Evolutionary conservation across 139 green algal species (phyloP).

Genomic region (Marvania coccoides): DNA sequence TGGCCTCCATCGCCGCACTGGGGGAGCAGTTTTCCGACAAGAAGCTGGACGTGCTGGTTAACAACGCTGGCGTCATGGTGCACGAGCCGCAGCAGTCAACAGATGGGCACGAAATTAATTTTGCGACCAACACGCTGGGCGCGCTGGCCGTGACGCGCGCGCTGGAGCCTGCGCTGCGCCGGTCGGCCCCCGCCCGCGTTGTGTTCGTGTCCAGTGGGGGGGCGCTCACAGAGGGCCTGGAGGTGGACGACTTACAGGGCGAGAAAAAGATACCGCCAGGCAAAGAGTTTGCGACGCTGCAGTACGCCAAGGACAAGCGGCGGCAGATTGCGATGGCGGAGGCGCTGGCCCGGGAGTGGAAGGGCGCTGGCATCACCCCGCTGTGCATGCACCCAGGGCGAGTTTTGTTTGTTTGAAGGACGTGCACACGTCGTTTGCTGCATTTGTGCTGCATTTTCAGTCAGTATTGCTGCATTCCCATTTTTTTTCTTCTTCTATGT

Average conservation of each 20-base stretch:
- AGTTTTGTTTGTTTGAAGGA: slow-evolving; percentile 1
- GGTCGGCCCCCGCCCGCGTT: slow-evolving; percentile 25
- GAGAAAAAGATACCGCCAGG: slow-evolving; percentile 10
- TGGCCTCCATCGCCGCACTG: slow-evolving; percentile 35
- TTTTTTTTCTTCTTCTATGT: background rate
- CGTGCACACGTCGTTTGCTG: background rate
- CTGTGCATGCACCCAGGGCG: slow-evolving; percentile 27
- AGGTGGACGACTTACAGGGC: slow-evolving; percentile 36
- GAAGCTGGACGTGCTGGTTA: slow-evolving; percentile 55
- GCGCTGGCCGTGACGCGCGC: slow-evolving; percentile 40
- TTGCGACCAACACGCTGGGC: slow-evolving; percentile 61
- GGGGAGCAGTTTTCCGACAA: slow-evolving; percentile 19
- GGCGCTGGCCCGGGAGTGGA: slow-evolving; percentile 28
- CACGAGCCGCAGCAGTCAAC: slow-evolving; percentile 29
- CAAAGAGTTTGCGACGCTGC: slow-evolving; percentile 6
- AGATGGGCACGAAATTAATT: slow-evolving; percentile 52
- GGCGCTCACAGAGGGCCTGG: slow-evolving; percentile 43
- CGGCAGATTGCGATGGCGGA: slow-evolving; percentile 29
- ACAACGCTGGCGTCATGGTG: slow-evolving; percentile 65
- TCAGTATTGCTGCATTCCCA: no score
- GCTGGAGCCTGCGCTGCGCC: slow-evolving; percentile 39
- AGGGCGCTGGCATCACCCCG: background rate
- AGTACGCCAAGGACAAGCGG: slow-evolving; percentile 57
- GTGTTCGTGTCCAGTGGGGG: slow-evolving; percentile 54
- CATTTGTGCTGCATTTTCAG: background rate